Conservation (phyloP, 2,329 filamentous ascomycete species). For the Alternaria longipes region DNA sequence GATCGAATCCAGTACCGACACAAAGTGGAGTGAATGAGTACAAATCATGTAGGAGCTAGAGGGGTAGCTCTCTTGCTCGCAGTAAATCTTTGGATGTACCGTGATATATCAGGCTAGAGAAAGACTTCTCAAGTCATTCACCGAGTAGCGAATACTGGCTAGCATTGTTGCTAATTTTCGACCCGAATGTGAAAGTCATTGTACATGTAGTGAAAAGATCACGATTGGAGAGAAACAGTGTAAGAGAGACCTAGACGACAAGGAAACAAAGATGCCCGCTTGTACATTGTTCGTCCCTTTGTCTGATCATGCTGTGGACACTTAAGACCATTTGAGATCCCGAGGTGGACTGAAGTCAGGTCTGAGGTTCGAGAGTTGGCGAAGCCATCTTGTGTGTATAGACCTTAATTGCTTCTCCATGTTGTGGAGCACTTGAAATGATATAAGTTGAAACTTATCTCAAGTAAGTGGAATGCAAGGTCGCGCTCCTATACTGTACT, state of each 20-base stretch:
- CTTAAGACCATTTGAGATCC: not conserved
- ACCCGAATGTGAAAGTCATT: not conserved
- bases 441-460: not conserved
- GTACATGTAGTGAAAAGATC: not conserved
- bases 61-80: not conserved
- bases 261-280: slow-evolving; percentile 5
- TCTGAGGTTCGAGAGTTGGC: not conserved
- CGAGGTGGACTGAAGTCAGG: not conserved
- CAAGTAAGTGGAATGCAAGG: not conserved
- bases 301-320: not conserved
- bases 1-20: not conserved
- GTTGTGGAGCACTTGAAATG: not conserved
- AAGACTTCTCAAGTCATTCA: not conserved
- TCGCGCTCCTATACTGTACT: not conserved
- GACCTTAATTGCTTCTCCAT: not conserved
- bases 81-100: not conserved
- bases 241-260: not conserved
- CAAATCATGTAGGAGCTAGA: not conserved
- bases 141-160: not conserved
- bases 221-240: not conserved
- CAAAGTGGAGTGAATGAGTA: not conserved
- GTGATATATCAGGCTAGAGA: not conserved
- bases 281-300: slow-evolving; percentile 4
- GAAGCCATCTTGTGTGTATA: not conserved
- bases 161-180: not conserved